Evolutionary conservation across 2,329 filamentous ascomycete genomes (phyloP), one percentile per base, ranked within the genome.

Genomic region (Aspergillus fijiensis): DNA sequence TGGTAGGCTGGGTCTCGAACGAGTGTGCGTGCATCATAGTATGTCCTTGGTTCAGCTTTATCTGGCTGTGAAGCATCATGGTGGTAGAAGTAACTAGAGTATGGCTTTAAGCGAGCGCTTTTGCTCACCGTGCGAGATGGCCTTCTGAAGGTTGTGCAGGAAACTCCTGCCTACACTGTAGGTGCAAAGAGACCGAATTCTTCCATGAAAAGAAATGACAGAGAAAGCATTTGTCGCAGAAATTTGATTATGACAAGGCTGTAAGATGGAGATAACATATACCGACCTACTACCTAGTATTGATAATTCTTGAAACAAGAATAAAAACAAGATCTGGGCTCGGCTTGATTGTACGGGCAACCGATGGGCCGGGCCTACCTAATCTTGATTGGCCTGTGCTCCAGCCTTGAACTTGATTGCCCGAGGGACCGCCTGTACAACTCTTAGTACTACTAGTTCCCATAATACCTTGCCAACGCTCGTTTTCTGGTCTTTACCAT

Each of bases 381-480:
- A 35, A 33, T n/a, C 42, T 12, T 45, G 53, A 16, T 31, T 49
- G 48, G 53, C 48, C 42, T 21, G 6, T 47, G 53, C 39, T 19
- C 9, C 7, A 16, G 16, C 16, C 16, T 45, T 19, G 39, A 45
- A 19, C 39, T 7, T n/a, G 42, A 55, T 55, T 55, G 53, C 53
- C 53, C 31, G 42, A 55, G 53, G 53, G 53, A 55, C 53, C 39
- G 51, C 11, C 51, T 19, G 12, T 7, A 33, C 19, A n/a, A 35
- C n/a, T 7, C 23, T 29, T 39, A 48, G 29, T 48, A 33, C 19
- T 25, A 23, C 39, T 14, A 25, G 35, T 25, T 45, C 31, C 51
- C 14, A 23, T 23, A 10, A 9, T 45, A 9, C 39, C 16, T 45
- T 45, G 16, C 16, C 39, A 19, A 45, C 6, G 14, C 39, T 45